These are phyloP conservation scores for Phaeosphaeria sp. DNA, from an alignment of 2,329 filamentous ascomycete genomes.

Conservation along the genomic window DNA sequence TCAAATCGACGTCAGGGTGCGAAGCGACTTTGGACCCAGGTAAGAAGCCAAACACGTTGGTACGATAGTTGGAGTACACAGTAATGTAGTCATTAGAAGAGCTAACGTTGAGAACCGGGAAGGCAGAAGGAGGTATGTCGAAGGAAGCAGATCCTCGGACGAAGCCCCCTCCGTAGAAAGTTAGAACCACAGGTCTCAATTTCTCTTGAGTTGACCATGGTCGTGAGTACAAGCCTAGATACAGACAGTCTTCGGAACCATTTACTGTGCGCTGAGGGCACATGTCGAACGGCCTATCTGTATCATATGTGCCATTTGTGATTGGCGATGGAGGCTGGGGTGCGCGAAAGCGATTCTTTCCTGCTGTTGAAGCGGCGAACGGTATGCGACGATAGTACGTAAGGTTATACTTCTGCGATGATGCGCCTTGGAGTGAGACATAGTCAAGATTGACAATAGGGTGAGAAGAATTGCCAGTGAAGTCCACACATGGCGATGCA, in stretches of 20 bases:
- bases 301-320: slow-evolving; percentile 60
- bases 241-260: slow-evolving; percentile 67
- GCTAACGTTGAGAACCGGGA: slow-evolving; percentile 64
- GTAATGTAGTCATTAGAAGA: slow-evolving; percentile 58
- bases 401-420: slow-evolving; percentile 61
- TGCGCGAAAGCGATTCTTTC: slow-evolving; percentile 65
- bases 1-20: slow-evolving; percentile 56
- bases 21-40: slow-evolving; percentile 56
- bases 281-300: slow-evolving; percentile 62
- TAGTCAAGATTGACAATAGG: slow-evolving; percentile 42
- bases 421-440: slow-evolving; percentile 59
- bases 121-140: slow-evolving; percentile 62
- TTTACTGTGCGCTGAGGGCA: slow-evolving; percentile 64
- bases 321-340: slow-evolving; percentile 63
- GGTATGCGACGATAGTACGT: slow-evolving; percentile 67
- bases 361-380: slow-evolving; percentile 64
- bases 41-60: slow-evolving; percentile 64
- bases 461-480: slow-evolving; percentile 13
- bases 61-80: slow-evolving; percentile 62
- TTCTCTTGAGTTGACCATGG: slow-evolving; percentile 57
- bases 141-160: slow-evolving; percentile 65
- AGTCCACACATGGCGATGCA: slow-evolving; percentile 12
- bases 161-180: slow-evolving; percentile 68
- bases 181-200: slow-evolving; percentile 64
- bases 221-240: slow-evolving; percentile 65